Base-by-base conservation (phyloP, 352 stramenopile genomes). In the Phytopythium litorale region DNA sequence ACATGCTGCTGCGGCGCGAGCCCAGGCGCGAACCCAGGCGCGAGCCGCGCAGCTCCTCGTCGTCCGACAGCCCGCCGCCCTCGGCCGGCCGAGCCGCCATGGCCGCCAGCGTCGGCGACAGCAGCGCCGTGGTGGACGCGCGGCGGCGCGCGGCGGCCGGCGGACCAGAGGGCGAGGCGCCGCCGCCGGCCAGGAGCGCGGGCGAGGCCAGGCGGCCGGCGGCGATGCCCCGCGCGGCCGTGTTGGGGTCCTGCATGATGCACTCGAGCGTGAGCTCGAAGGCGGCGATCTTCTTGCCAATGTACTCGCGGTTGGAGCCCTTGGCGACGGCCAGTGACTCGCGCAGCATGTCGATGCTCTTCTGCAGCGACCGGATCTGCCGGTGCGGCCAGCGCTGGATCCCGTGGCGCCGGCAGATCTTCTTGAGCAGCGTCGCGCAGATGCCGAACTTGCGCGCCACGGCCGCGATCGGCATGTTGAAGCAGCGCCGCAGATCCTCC, bases 371-470 rank as follows among this genome's bases (percentile, higher is more conserved):
- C 35, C 83, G 81, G 69, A 94, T 92, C 69, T 94, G 85, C 23
- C 83, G 83, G 62, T 92, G 84, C 15, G 85, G 85, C 85, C 85
- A 94, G 37, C 85, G 79, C 60, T 91, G 83, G 65, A 94, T 94
- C 46, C 83, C 83, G 52, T 92, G 77, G 35, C 83, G 83, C 2
- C 85, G 76, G 55, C 85, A 94, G 59, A 91, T 91, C 68, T 92
- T 92, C 72, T 94, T 94, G 60, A 94, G 70, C 32, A 92, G 63
- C 35, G 85, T 94, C n/a, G 81, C 84, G 60, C 85, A 94, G 70
- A 94, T 92, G 46, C 85, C 85, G 64, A 94, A 92, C 64, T 91
- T 86, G 54, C 80, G 82, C 37, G 83, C 83, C 37, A 94, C 85
- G 0, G 77, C 77, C 4, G 83, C 83, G 63, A 94, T 89, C 61